phyloP scores from a whole-genome alignment of 1,139 yeast genomes.

The Geotrichum fermentans region DNA sequence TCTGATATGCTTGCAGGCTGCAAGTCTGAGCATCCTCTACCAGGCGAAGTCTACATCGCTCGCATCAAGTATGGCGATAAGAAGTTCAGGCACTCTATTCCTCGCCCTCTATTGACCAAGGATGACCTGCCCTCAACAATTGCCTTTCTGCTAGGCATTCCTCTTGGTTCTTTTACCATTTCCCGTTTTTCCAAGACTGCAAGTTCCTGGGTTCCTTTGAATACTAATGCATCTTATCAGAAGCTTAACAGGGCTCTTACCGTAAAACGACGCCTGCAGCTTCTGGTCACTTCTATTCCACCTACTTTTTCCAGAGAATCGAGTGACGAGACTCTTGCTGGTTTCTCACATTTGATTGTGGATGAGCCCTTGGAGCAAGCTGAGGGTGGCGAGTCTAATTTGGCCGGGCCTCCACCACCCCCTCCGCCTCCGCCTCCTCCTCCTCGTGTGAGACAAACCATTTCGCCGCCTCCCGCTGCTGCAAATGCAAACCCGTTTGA shows the following conservation, averaged over 20 bases:
- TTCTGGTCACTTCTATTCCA: background rate
- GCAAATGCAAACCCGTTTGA: background rate
- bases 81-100: background rate
- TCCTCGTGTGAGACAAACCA: background rate
- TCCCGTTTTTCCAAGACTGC: slow-evolving; percentile 1
- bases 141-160: background rate
- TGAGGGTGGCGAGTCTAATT: background rate
- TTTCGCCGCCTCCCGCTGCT: background rate
- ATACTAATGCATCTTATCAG: background rate
- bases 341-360: background rate
- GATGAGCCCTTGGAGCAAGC: background rate
- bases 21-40: background rate
- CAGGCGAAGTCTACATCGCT: background rate
- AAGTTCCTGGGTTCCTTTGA: background rate
- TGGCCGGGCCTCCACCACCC: background rate
- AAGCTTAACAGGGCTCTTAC: background rate
- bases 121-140: background rate
- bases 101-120: background rate
- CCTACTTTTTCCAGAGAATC: background rate
- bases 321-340: background rate
- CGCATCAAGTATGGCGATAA: slow-evolving; percentile 3
- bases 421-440: slow-evolving; percentile 1
- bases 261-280: background rate
- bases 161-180: background rate
- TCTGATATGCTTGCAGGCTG: background rate